phyloP scores from a whole-genome alignment of 2,329 filamentous ascomycete genomes.

The Trichophaea hybrida region DNA sequence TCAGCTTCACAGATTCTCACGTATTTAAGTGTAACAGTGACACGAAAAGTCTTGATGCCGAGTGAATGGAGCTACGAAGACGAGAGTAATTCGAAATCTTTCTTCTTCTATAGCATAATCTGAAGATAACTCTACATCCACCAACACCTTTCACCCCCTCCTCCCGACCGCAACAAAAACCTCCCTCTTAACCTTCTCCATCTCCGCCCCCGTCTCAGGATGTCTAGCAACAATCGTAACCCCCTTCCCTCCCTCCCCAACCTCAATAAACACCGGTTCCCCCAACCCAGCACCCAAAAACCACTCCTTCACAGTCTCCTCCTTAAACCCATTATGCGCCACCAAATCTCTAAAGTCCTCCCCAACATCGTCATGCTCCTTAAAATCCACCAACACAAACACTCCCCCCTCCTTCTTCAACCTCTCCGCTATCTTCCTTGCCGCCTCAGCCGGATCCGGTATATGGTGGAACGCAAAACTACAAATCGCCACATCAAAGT shows the following conservation, averaged over 20 bases:
- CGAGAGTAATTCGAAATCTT: background rate
- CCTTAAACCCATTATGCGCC: constrained; percentile 50
- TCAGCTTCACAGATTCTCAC: too few relatives aligned
- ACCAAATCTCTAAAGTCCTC: constrained; percentile 40
- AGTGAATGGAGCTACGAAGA: too few relatives aligned
- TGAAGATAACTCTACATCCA: background rate
- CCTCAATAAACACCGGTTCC: constrained; percentile 40
- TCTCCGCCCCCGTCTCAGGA: background rate
- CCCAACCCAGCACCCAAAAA: constrained; percentile 50
- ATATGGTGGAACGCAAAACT: constrained; percentile 55
- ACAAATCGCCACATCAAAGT: constrained; percentile 54
- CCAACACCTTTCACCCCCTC: constrained; percentile 5
- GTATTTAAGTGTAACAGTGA: too few relatives aligned
- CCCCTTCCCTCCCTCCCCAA: constrained; percentile 30
- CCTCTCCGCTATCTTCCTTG: constrained; percentile 45
- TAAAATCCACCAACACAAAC: constrained; percentile 42
- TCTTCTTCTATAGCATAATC: background rate
- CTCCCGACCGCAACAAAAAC: constrained; percentile 20
- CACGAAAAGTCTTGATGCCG: too few relatives aligned
- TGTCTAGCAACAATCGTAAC: constrained; percentile 2
- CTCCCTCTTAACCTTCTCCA: background rate
- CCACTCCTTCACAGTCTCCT: constrained; percentile 43
- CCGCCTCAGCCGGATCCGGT: constrained; percentile 46
- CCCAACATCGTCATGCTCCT: constrained; percentile 9
- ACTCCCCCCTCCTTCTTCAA: constrained; percentile 48